Conservation (phyloP, 1,139 yeast genomes). For the Wickerhamomyces sp. region DNA sequence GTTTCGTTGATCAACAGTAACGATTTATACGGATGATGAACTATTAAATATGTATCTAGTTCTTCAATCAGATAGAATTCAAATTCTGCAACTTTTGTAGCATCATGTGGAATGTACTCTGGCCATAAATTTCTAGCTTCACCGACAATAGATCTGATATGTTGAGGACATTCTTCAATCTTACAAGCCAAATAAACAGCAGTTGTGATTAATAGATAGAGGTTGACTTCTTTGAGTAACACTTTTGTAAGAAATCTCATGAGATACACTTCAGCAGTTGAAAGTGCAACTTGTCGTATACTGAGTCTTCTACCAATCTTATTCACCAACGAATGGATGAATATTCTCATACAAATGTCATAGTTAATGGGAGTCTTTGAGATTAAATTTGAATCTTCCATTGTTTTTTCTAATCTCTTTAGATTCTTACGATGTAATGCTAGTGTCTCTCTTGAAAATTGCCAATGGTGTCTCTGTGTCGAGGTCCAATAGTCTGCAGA, state of each 20-base stretch:
- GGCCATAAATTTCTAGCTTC: constrained; percentile 95
- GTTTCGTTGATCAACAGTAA: constrained; percentile 50
- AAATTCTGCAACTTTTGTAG: constrained; percentile 91
- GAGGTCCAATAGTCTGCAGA: constrained; percentile 69
- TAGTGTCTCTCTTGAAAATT: constrained; percentile 45
- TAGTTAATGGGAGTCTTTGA: constrained; percentile 40
- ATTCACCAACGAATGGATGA: constrained; percentile 62
- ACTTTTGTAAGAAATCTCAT: constrained; percentile 70
- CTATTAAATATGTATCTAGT: constrained; percentile 69
- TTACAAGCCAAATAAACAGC: constrained; percentile 88
- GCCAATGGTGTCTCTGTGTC: constrained; percentile 61
- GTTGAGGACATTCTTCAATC: constrained; percentile 93
- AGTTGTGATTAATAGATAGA: constrained; percentile 76
- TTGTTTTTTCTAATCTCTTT: constrained; percentile 31
- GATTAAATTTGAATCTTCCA: constrained; percentile 34
- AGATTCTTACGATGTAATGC: constrained; percentile 33
- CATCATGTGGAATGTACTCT: constrained; percentile 86
- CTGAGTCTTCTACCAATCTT: constrained; percentile 74
- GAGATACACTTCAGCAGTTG: constrained; percentile 84
- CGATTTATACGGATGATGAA: constrained; percentile 87
- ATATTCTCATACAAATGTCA: constrained; percentile 62
- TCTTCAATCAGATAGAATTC: constrained; percentile 93
- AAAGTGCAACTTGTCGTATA: constrained; percentile 75
- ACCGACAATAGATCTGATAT: constrained; percentile 72
- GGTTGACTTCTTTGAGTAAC: constrained; percentile 74